Base-by-base conservation (phyloP, 2,329 filamentous ascomycete genomes). In the Exophiala xenobiotica region DNA sequence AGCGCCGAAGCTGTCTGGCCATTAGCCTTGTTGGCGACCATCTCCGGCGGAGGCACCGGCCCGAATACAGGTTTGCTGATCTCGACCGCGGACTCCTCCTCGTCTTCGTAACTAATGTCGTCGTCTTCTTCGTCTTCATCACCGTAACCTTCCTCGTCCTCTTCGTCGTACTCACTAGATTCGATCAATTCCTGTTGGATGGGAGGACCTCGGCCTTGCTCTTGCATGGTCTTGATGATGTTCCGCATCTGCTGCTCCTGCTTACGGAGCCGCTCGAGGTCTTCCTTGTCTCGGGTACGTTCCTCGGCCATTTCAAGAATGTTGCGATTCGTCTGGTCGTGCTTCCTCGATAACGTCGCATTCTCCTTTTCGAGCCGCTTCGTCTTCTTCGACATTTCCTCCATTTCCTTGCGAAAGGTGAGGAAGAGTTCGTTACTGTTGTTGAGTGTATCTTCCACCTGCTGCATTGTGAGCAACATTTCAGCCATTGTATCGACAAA, bases 331-430 rank as follows among this genome's bases (percentile, higher is more conserved):
- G 91, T 95, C 41, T 89, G 84, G 63, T 96, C 91, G 69, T 96
- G 92, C 70, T 96, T 96, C 49, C 92, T 83, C 60, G 90, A 95
- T 45, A 96, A 80, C 14, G 82, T 86, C 63, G 93, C 86, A 64
- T 99, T 97, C 66, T 99, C 93, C 72, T 96, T 96, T 70, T 99
- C 93, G 46, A 99, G 77, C 20, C 90, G 86, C 72, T 96, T 96
- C 4, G 92, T 96, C 75, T 97, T 97, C 75, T 96, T 96, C 1
- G 91, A 96, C 91, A 97, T 97, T 66, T 97, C 93, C 72, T 97
- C 93, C 91, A 97, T 97, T 72, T 97, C 93, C 74, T 96, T 96
- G 48, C 92, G 83, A 73, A 97, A 97, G 1, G 93, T 96, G 61
- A 96, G 77, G 71, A 97, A 97, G 47, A 97, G 77, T 68, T 97